phyloP scores from a whole-genome alignment of 768 basidiomycete genomes.

The Tubosaeta brunneosetosa region DNA sequence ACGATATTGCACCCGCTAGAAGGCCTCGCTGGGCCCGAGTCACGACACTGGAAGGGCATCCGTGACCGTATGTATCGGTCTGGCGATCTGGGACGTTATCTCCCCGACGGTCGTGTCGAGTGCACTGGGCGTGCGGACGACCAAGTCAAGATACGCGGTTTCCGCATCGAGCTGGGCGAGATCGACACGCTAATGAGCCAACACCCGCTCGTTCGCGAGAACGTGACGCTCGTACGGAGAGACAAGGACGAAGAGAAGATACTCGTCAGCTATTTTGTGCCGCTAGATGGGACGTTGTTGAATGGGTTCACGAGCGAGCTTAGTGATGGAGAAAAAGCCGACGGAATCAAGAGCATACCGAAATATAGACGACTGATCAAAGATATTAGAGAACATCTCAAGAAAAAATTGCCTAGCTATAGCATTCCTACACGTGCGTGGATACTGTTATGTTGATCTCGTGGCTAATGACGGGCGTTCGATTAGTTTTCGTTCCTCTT shows the following conservation, averaged over 20 bases:
- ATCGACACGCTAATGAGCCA: conserved; percentile 95
- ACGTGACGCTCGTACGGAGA: conserved; percentile 91
- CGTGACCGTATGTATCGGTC: conserved; percentile 97
- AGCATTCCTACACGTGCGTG: conserved; percentile 83
- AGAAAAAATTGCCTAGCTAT: conserved; percentile 94
- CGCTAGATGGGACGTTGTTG: conserved; percentile 63
- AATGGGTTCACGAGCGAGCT: conserved; percentile 69
- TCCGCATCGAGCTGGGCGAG: conserved; percentile 97
- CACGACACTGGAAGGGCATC: conserved; percentile 87
- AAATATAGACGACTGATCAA: conserved; percentile 86
- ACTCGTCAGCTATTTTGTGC: conserved; percentile 95
- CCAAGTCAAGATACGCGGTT: conserved; percentile 98
- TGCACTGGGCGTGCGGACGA: conserved; percentile 97
- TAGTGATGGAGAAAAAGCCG: conserved; percentile 42
- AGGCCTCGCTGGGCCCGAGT: conserved; percentile 63
- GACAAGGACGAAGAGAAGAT: conserved; percentile 99
- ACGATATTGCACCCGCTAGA: conserved; percentile 60
- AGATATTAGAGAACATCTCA: conserved; percentile 91
- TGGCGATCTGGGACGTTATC: conserved; percentile 93
- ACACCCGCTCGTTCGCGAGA: conserved; percentile 92
- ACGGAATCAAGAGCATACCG: conserved; percentile 69
- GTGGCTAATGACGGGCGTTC: conserved; percentile 1
- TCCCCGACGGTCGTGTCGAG: conserved; percentile 89
- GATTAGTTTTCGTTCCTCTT: conserved; percentile 86
- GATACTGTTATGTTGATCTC: not conserved